Percentiles rank a stretch among this genome's conserved stretches.
Evolutionary conservation across 352 stramenopile species (phyloP).

Genomic region (Halophytophthora batemanensis): DNA sequence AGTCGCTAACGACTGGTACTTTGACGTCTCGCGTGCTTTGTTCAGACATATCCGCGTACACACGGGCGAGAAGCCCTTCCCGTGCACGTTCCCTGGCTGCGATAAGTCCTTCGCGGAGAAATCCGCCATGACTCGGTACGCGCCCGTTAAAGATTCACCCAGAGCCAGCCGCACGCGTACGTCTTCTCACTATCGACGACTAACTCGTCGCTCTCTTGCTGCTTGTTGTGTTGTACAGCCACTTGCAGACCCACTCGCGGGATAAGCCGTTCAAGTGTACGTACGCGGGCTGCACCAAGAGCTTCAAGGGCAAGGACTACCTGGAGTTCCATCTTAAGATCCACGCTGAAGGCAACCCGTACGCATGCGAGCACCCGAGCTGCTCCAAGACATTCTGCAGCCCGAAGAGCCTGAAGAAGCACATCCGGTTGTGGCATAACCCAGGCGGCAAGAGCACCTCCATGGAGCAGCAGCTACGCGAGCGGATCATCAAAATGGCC

Average conservation of each 20-base stretch:
- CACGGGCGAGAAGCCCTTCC: conserved; percentile 86
- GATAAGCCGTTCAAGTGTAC: conserved; percentile 87
- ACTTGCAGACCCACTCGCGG: conserved; percentile 81
- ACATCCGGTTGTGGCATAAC: conserved; percentile 82
- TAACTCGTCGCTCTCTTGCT: background rate
- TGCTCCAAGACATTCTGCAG: conserved; percentile 86
- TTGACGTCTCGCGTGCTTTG: background rate
- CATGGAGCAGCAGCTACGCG: conserved; percentile 81
- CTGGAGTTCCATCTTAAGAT: conserved; percentile 86
- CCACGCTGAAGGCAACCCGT: conserved; percentile 75
- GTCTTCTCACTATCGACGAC: background rate
- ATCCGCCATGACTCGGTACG: conserved; percentile 79
- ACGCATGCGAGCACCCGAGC: conserved; percentile 74
- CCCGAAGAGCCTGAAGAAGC: conserved; percentile 82
- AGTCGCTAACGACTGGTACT: too few relatives aligned
- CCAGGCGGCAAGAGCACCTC: conserved; percentile 78
- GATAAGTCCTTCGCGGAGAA: conserved; percentile 90
- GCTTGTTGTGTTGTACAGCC: conserved; percentile 26
- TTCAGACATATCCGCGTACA: conserved; percentile 83
- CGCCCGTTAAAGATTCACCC: background rate
- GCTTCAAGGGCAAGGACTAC: conserved; percentile 87
- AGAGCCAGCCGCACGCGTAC: conserved; percentile 16
- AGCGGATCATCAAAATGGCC: conserved; percentile 86
- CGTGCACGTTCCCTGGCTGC: conserved; percentile 76
- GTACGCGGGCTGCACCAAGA: conserved; percentile 82